Evolutionary conservation across 176 grass and related monocot genomes (phyloP).

Genomic region (Carex parvula): DNA sequence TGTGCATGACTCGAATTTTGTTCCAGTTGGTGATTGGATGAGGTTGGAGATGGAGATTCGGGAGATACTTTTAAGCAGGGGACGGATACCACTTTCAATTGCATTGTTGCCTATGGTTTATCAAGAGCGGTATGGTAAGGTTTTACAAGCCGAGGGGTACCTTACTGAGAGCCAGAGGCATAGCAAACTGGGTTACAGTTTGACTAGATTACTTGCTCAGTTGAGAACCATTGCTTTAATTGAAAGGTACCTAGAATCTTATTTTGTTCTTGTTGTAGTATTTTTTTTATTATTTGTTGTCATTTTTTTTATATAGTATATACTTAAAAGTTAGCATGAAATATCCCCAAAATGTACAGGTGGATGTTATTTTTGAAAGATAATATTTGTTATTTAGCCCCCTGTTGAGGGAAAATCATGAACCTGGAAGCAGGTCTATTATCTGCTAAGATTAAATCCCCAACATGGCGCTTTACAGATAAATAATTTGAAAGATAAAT

Average conservation of each 20-base stretch:
- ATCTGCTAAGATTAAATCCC: background rate
- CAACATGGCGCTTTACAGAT: background rate
- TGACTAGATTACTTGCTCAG: slow-evolving; percentile 69
- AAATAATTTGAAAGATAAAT: background rate
- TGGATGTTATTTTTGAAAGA: background rate
- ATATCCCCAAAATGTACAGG: background rate
- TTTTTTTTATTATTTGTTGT: background rate
- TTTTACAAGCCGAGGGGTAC: slow-evolving; percentile 79
- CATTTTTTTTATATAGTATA: background rate
- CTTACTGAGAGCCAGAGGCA: slow-evolving; percentile 91
- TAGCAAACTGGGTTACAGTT: slow-evolving; percentile 68
- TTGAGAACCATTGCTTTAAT: slow-evolving; percentile 68
- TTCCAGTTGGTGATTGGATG: background rate
- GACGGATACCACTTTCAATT: slow-evolving; percentile 70
- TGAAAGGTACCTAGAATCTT: slow-evolving; percentile 42
- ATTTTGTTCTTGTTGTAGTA: slow-evolving; percentile 3
- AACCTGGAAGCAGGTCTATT: background rate
- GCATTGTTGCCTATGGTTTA: slow-evolving; percentile 76
- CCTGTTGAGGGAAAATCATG: background rate
- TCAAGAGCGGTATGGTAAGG: slow-evolving; percentile 68
- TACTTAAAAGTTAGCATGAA: background rate
- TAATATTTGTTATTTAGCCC: background rate
- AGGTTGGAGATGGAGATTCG: slow-evolving; percentile 9
- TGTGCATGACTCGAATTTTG: slow-evolving; percentile 34
- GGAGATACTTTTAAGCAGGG: slow-evolving; percentile 37